phyloP scores from a whole-genome alignment of 2,329 filamentous ascomycete genomes.

The Apiospora sp. region DNA sequence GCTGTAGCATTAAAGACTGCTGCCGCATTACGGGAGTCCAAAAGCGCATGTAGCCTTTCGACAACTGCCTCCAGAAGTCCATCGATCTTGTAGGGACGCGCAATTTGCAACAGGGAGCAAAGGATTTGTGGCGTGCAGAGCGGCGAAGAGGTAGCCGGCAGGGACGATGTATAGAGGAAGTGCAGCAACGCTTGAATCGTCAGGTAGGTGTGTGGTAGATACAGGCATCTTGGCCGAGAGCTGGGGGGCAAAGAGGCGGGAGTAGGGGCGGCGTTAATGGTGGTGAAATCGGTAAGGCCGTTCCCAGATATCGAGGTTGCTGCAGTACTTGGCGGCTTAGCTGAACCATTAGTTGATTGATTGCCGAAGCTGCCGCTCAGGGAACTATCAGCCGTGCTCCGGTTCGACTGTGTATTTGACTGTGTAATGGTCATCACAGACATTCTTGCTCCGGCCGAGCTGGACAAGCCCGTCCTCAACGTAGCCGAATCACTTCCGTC shows the following conservation, averaged over 20 bases:
- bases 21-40: conserved; percentile 93
- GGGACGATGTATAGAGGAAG: conserved; percentile 90
- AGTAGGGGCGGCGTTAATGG: conserved; percentile 64
- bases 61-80: conserved; percentile 92
- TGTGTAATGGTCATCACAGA: conserved; percentile 88
- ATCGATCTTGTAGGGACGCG: conserved; percentile 91
- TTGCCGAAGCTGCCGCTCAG: conserved; percentile 49
- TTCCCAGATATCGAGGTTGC: conserved; percentile 53
- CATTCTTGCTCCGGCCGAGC: conserved; percentile 70
- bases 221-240: conserved; percentile 83
- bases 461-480: conserved; percentile 69
- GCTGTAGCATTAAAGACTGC: conserved; percentile 98
- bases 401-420: conserved; percentile 50
- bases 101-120: conserved; percentile 92
- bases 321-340: conserved; percentile 53
- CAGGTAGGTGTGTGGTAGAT: conserved; percentile 89
- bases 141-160: conserved; percentile 77
- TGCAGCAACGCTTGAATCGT: conserved; percentile 91
- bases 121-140: conserved; percentile 95
- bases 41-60: conserved; percentile 84
- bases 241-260: conserved; percentile 64
- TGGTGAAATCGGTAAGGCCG: conserved; percentile 51
- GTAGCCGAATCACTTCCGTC: conserved; percentile 80
- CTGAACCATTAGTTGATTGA: conserved; percentile 46
- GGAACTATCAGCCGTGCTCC: conserved; percentile 60